Evolutionary conservation across 139 green algal genomes (phyloP), one percentile per base, ranked within the genome.

Genomic region (Chlamydomonas sp.): DNA sequence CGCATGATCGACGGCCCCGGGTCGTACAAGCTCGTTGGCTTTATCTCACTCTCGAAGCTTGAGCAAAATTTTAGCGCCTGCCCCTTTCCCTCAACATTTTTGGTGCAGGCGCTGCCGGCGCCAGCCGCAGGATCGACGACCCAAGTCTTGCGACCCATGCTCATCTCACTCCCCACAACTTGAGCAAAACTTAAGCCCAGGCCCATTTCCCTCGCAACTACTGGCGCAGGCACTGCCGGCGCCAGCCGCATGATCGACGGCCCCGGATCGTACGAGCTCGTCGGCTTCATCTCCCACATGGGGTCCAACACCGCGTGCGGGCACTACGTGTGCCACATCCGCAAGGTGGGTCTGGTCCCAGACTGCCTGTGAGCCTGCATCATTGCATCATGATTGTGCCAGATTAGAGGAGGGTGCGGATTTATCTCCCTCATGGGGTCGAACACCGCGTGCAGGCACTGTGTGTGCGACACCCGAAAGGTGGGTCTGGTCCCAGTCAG

Each of bases 291-390:
- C 6, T 93, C 81, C 69, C 95, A 99, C 86, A 92, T 98, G 80
- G 95, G 95, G 28, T 79, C 65, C 63, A 96, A 93, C 80, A 96
- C 90, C 16, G 83, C 76, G 2, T 96, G 88, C 60, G 95, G 95
- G 26, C 95, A 99, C 76, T 99, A 99, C 77, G 95, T 99, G 39
- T 83, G 69, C 35, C 95, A 99, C 77, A 79, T 97, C 28, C 84
- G 83, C 47, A 95, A 92, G 82, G 79, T 71, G 1, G 76, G n/a
- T n/a, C n/a, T n/a, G n/a, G n/a, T n/a, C n/a, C n/a, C n/a, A n/a
- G n/a, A n/a, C n/a, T n/a, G n/a, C n/a, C n/a, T n/a, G n/a, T n/a
- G n/a, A n/a, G n/a, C n/a, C n/a, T n/a, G n/a, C n/a, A n/a, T n/a
- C n/a, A n/a, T n/a, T n/a, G n/a, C n/a, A n/a, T n/a, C n/a, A n/a